A percentile compares a stretch with the other conserved stretches of the same genome.
Conservation (phyloP, 1,139 yeast genomes). For the Debaryomyces robertsiae region DNA sequence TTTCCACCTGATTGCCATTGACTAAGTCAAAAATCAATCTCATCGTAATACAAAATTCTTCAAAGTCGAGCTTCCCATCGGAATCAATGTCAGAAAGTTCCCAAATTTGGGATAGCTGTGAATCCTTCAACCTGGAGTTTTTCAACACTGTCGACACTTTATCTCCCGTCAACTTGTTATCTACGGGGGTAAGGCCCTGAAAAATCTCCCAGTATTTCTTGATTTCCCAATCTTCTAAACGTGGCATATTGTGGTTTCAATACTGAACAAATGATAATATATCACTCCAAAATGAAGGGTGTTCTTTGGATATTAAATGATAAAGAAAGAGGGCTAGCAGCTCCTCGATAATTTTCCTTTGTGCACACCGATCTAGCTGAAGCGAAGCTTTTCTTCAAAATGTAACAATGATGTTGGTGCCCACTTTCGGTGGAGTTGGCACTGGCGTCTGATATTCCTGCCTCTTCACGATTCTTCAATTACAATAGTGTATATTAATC, state of each 20-base stretch:
- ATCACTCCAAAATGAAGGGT: too few species aligned
- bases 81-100: slow-evolving; percentile 89
- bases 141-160: slow-evolving; percentile 84
- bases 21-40: slow-evolving; percentile 88
- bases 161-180: slow-evolving; percentile 79
- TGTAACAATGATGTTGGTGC: too few species aligned
- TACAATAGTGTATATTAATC: too few species aligned
- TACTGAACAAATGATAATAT: too few species aligned
- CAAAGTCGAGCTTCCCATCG: slow-evolving; percentile 91
- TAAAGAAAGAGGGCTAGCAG: too few species aligned
- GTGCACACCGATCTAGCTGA: too few species aligned
- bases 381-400: too few species aligned
- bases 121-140: slow-evolving; percentile 80
- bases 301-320: too few species aligned
- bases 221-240: slow-evolving; percentile 91
- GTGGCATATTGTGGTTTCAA: slow-evolving; percentile 41
- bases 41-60: slow-evolving; percentile 97
- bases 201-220: slow-evolving; percentile 97
- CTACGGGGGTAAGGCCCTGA: slow-evolving; percentile 79
- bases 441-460: too few species aligned
- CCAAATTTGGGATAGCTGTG: slow-evolving; percentile 83
- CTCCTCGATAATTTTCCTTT: too few species aligned
- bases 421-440: too few species aligned
- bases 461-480: too few species aligned
- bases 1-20: slow-evolving; percentile 63